These are phyloP conservation scores for Raffaelea albimanens DNA, from an alignment of 2,329 filamentous ascomycete genomes.

Conservation along the genomic window DNA sequence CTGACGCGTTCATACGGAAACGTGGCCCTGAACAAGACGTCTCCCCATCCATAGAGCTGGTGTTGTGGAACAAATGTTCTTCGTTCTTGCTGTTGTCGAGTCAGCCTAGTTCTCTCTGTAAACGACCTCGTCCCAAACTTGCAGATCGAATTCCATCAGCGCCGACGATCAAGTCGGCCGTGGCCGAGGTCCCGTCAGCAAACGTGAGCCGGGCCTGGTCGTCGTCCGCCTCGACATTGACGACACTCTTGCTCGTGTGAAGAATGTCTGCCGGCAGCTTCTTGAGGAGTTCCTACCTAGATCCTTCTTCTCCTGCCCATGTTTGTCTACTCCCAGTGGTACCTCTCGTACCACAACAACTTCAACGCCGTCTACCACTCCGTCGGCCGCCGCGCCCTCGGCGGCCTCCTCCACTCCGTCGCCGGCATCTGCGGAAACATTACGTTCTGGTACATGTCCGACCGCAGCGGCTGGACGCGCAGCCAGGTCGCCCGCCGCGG, in stretches of 20 bases:
- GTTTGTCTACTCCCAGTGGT: neutral
- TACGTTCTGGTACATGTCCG: neutral
- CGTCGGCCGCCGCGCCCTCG: neutral
- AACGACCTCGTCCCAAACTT: too few relatives aligned
- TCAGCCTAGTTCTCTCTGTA: too few relatives aligned
- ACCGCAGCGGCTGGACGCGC: neutral
- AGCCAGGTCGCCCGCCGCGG: neutral
- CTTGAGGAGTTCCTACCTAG: neutral
- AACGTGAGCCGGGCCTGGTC: neutral
- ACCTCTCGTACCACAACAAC: neutral
- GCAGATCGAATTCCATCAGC: neutral
- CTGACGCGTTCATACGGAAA: neutral
- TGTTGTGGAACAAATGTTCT: neutral
- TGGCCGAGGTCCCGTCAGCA: neutral
- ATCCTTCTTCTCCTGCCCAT: neutral
- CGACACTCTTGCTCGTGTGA: neutral
- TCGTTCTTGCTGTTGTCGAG: too few relatives aligned
- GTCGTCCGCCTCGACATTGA: neutral
- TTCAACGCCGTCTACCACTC: neutral
- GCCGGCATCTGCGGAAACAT: neutral
- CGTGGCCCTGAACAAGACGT: neutral
- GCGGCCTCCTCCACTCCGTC: neutral
- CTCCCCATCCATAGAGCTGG: neutral
- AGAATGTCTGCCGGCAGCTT: neutral
- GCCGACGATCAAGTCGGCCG: neutral